Conservation (phyloP, 768 basidiomycete genomes). For the Sistotremastrum niveocremeum region DNA sequence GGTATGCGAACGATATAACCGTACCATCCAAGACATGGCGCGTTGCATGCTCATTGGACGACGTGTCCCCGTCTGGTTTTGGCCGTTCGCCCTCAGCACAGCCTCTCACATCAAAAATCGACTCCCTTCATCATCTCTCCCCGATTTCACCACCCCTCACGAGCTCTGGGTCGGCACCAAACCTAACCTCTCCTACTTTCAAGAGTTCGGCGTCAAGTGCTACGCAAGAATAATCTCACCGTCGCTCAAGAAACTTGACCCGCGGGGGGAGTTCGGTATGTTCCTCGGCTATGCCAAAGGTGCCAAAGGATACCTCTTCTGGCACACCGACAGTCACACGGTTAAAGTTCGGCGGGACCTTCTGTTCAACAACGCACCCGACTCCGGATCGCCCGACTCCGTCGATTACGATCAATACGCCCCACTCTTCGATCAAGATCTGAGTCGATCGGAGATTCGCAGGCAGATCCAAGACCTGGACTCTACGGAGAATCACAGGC, state of each 20-base stretch:
- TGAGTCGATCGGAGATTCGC: too few species aligned
- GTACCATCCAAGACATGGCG: slow-evolving; percentile 20
- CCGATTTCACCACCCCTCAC: slow-evolving; percentile 5
- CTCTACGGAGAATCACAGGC: too few species aligned
- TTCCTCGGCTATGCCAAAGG: slow-evolving; percentile 24
- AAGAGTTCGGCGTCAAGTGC: slow-evolving; percentile 10
- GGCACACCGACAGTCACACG: slow-evolving; percentile 16
- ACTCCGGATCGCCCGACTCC: too few species aligned
- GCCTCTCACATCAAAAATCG: slow-evolving; percentile 7
- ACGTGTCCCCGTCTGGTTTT: too few species aligned
- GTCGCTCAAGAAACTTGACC: slow-evolving; percentile 7
- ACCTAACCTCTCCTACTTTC: slow-evolving; percentile 8
- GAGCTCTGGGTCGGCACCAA: not conserved
- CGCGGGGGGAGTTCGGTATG: slow-evolving; percentile 20
- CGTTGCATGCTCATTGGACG: slow-evolving; percentile 15
- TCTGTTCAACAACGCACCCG: too few species aligned
- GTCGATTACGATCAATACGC: too few species aligned
- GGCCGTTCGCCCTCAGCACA: not conserved
- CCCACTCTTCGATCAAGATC: too few species aligned
- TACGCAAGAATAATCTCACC: slow-evolving; percentile 8
- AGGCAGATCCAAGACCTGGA: too few species aligned
- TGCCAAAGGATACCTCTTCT: slow-evolving; percentile 23
- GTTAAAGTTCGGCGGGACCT: not conserved
- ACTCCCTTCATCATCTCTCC: slow-evolving; percentile 2
- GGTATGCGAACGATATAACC: slow-evolving; percentile 26